Evolutionary conservation across 129 eudicot species (phyloP), one percentile per base, ranked within the genome.

Genomic region (Escallonia rubra): DNA sequence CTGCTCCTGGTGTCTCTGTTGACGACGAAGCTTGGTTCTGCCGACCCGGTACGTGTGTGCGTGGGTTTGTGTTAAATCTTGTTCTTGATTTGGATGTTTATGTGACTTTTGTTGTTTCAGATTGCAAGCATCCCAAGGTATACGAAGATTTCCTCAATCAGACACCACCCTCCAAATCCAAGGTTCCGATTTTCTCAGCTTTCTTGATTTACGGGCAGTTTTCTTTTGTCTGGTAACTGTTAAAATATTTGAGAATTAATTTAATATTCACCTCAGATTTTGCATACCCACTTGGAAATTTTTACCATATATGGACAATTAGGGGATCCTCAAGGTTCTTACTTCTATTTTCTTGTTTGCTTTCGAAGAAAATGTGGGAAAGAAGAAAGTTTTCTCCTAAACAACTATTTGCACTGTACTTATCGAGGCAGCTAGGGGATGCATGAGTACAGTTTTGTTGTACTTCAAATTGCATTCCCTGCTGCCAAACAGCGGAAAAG

Each of bases 111-210:
- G 50, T 70, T 61, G 43, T 13, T 64, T 43, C 74, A 92, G 96
- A 80, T 79, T 92, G 98, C 59, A 76, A 92, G 74, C 98, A 93
- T 76, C 98, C 98, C 0, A 93, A 86, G 81, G 82, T 89, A 3
- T 84, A 79, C 68, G 98, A 89, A 54, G 98, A 93, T 72, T 89
- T 88, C 73, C 72, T 75, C 53, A 84, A 70, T 73, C 53, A 44
- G 34, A 23, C 34, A 23, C 34, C 34, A 69, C 45, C 45, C 65
- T 92, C 23, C 45, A 66, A 79, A 54, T 64, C 86, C 5, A 91
- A 88, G 94, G 96, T 88, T 68, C 66, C 13, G 45, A 64, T 63
- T 62, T 46, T 65, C 47, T 45, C n/a, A 45, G 9, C 46, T 41
- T 66, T 52, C 34, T 46, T 67, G 10, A 55, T 79, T 78, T 69